Conservation (phyloP, 2,329 filamentous ascomycete species). For the Rutstroemia sp. region DNA sequence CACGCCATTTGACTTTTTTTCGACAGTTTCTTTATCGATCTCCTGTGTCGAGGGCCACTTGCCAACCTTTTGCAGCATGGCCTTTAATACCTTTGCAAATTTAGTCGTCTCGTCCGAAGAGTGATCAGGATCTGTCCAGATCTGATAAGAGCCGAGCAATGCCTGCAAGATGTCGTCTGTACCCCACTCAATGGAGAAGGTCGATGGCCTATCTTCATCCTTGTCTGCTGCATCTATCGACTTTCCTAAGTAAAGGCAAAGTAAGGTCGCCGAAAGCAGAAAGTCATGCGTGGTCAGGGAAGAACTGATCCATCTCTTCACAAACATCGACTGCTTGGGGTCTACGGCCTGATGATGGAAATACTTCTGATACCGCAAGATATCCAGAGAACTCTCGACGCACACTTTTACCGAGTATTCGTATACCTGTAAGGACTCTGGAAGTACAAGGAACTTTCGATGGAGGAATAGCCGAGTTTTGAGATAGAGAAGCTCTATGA, state of each 20-base stretch:
- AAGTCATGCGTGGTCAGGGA: constrained; percentile 21
- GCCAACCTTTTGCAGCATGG: constrained; percentile 17
- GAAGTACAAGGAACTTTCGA: constrained; percentile 31
- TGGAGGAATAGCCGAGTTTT: constrained; percentile 23
- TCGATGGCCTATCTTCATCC: neutral
- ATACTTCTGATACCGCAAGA: constrained; percentile 39
- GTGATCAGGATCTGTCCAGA: constrained; percentile 15
- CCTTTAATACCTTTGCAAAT: constrained; percentile 15
- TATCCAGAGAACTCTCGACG: constrained; percentile 40
- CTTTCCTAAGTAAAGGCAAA: constrained; percentile 22
- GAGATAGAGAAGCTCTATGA: constrained; percentile 17
- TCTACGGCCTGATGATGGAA: constrained; percentile 13
- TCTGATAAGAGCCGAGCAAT: constrained; percentile 14
- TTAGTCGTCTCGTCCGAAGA: constrained; percentile 18
- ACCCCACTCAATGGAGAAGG: constrained; percentile 15
- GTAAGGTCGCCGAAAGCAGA: constrained; percentile 22
- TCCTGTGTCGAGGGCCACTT: neutral
- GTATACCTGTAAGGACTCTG: constrained; percentile 37
- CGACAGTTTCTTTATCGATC: neutral
- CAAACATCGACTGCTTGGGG: constrained; percentile 3
- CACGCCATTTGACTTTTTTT: neutral
- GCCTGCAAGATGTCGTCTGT: constrained; percentile 16
- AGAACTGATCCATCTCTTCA: constrained; percentile 17
- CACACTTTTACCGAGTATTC: constrained; percentile 46
- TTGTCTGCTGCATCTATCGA: constrained; percentile 5